phyloP scores from a whole-genome alignment of 495 filamentous ascomycete species.

The Penicillium maclennaniae region DNA sequence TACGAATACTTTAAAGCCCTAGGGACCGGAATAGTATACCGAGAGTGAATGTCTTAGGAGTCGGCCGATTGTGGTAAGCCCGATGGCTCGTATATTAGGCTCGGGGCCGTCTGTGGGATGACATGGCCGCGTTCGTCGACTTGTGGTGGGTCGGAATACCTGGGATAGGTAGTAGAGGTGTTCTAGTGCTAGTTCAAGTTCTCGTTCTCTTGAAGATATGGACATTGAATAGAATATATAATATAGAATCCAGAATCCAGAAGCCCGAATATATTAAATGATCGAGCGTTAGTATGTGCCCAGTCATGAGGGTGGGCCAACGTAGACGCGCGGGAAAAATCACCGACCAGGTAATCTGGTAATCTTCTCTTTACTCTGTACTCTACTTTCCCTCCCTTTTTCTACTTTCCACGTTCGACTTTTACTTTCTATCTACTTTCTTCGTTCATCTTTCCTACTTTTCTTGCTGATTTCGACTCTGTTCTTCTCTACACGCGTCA shows the following conservation, averaged over 20 bases:
- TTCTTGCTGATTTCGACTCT: neutral
- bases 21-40: neutral
- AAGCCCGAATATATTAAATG: too few relatives aligned
- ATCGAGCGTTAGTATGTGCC: neutral
- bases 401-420: neutral
- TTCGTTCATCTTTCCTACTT: slow-evolving; percentile 3
- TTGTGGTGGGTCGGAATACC: slow-evolving; percentile 1
- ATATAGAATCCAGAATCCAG: neutral
- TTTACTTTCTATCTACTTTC: neutral
- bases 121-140: slow-evolving; percentile 10
- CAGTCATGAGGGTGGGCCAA: neutral
- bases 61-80: neutral
- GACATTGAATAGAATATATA: neutral
- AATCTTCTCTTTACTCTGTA: neutral
- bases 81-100: neutral
- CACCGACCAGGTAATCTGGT: neutral
- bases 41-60: neutral
- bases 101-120: neutral
- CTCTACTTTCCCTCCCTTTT: neutral
- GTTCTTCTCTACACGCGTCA: neutral
- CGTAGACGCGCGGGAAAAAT: slow-evolving; percentile 10
- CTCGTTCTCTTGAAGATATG: neutral
- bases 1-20: neutral
- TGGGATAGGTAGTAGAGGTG: neutral
- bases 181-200: neutral